Base-by-base conservation (phyloP, 345 rosid genomes). In the Populus alba region DNA sequence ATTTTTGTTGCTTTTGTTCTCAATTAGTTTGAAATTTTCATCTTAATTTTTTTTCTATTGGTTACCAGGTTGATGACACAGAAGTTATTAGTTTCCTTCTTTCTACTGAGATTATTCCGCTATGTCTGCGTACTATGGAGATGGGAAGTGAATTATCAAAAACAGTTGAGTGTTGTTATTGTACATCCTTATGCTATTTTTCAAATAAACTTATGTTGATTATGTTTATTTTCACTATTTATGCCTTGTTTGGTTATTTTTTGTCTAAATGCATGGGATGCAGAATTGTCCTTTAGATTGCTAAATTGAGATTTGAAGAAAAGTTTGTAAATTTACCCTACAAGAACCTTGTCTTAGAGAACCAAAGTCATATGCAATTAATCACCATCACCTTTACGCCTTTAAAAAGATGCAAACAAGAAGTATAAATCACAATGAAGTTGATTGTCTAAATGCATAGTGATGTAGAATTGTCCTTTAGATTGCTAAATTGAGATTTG, bases 81-180 rank as follows among this genome's bases (percentile, higher is more conserved):
- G 98, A 92, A 81, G 98, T 94, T 74, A 94, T 97, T 75, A 90
- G 97, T 87, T 97, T 94, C 88, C 97, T 97, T 83, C 97, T 97
- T 22, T 92, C 97, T 18, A 94, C 97, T 17, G 98, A 97, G 84
- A 92, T 97, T 37, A 92, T 97, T 78, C 98, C 98, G 2, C 83
- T 94, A 62, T 94, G 99, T 78, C 88, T 97, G 75, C 97, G 97
- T 15, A 91, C 98, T 65, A 96, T 96, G 99, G 99, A 94, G 83
- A 92, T 94, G 98, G 99, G 99, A 59, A 94, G 97, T 72, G 99
- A 96, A 80, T 87, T 96, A 80, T 94, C 99, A 6, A 96, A 96
- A 90, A 96, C 99, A 68, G 99, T 93, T 87, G 79, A 85, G 95
- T 86, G 67, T 75, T 68, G 70, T 81, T 23, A 47, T 76, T 71